Base-by-base conservation (phyloP, 768 basidiomycete species). In the Porpolomopsis calyptriformis region DNA sequence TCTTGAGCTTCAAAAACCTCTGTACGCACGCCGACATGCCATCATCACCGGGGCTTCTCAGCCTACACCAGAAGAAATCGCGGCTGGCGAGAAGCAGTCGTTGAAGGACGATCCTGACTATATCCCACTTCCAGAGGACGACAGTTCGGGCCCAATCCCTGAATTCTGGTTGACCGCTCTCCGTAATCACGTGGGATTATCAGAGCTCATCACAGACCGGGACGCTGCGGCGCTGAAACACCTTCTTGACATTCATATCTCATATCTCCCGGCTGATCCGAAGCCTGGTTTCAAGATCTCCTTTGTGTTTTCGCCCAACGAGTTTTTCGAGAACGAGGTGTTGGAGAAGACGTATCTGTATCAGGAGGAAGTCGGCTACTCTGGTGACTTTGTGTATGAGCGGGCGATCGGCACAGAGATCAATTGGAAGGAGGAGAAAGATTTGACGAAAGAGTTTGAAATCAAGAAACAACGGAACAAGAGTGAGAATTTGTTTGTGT, bases 391-490 rank as follows among this genome's bases (percentile, higher is more conserved):
- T 59, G 80, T 94, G 40, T 99, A 94, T 65, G 91, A 96, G 71
- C 83, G 79, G 50, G 90, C 94, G 39, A 79, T 88, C 58, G 94
- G 94, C n/a, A 85, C 84, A 37, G 76, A 82, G 58, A 92, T 99
- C 69, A 79, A 82, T 64, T 99, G 94, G 94, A 94, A 94, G 69
- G 92, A 89, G 64, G 93, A 94, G 56, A 93, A 96, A 70, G 90
- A 99, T 67, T 73, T 99, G 48, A 99, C 94, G 43, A 90, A 91
- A 69, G 87, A 88, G 68, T 86, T 89, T 56, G 94, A 98, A 71
- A 93, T 97, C 64, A 96, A 94, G 77, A 97, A 96, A 73, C 94
- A 98, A 69, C 74, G 94, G 58, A 99, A 99, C 71, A 99, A 97
- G 77, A 92, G 93, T 96, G 57, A 46, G 78, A 67, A 20, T 23